Evolutionary conservation across 495 filamentous ascomycete species (phyloP).

Genomic region (Penicillium canescens): DNA sequence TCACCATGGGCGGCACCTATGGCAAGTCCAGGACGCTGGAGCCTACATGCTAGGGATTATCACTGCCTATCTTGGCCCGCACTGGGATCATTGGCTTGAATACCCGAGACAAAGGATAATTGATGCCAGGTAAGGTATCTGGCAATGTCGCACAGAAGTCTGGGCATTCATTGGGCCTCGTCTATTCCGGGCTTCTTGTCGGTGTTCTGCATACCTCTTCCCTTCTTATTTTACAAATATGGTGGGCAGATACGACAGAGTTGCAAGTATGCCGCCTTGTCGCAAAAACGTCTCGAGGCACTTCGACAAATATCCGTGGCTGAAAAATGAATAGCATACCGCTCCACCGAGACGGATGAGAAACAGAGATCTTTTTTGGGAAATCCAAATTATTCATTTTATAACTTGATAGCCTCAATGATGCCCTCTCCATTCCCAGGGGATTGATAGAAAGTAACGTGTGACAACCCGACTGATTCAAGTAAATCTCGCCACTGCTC

Average conservation of each 20-base stretch:
- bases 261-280: constrained; percentile 18
- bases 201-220: constrained; percentile 51
- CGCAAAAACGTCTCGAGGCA: too few relatives aligned
- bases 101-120: not conserved
- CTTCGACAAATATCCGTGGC: too few relatives aligned
- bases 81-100: constrained; percentile 19
- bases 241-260: too few relatives aligned
- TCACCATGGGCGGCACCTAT: constrained; percentile 30
- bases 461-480: not conserved
- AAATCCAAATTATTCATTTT: too few relatives aligned
- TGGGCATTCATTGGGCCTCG: constrained; percentile 70
- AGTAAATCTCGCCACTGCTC: not conserved
- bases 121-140: too few relatives aligned
- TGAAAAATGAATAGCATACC: too few relatives aligned
- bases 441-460: not conserved
- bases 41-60: constrained; percentile 35
- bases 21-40: constrained; percentile 40
- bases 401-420: constrained; percentile 8
- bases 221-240: constrained; percentile 51
- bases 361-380: too few relatives aligned
- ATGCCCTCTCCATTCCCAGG: constrained; percentile 12
- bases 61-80: constrained; percentile 28
- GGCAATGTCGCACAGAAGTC: constrained; percentile 14
- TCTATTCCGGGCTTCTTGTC: constrained; percentile 63
- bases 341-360: too few relatives aligned